Evolutionary conservation across 345 rosid species (phyloP).

Genomic region (Anacardium occidentale): DNA sequence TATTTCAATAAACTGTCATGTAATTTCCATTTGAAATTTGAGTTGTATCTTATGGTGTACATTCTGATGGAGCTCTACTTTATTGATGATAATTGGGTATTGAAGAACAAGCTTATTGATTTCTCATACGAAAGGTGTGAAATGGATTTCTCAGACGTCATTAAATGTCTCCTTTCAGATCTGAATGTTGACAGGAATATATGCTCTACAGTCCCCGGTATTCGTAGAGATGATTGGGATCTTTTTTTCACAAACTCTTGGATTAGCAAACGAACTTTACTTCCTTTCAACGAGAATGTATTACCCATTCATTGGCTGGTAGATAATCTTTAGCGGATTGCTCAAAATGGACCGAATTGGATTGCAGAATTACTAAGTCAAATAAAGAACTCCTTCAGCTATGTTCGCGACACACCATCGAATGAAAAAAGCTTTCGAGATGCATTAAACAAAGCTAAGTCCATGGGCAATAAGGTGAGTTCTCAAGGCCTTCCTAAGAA

Average conservation of each 20-base stretch:
- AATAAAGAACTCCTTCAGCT: not conserved
- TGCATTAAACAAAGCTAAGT: not conserved
- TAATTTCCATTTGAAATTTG: not conserved
- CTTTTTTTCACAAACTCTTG: not conserved
- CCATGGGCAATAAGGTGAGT: not conserved
- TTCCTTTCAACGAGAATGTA: no score
- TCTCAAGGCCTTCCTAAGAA: not conserved
- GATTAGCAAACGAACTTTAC: no score
- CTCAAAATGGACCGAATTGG: no score
- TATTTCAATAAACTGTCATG: slow-evolving; percentile 4
- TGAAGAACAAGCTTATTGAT: not conserved
- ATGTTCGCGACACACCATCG: not conserved
- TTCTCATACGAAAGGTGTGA: not conserved
- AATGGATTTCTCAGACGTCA: not conserved
- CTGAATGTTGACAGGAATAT: not conserved
- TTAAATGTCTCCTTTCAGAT: not conserved
- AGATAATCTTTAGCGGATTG: no score
- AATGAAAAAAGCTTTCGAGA: not conserved
- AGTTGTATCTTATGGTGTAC: not conserved
- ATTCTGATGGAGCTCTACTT: not conserved
- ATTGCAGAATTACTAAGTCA: no score
- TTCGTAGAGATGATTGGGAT: not conserved
- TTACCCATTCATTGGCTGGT: no score
- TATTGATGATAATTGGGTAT: slow-evolving; percentile 5
- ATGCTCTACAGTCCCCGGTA: not conserved